Conservation (phyloP, 1,284 basidiomycete genomes). For the Vanrija pseudolonga region DNA sequence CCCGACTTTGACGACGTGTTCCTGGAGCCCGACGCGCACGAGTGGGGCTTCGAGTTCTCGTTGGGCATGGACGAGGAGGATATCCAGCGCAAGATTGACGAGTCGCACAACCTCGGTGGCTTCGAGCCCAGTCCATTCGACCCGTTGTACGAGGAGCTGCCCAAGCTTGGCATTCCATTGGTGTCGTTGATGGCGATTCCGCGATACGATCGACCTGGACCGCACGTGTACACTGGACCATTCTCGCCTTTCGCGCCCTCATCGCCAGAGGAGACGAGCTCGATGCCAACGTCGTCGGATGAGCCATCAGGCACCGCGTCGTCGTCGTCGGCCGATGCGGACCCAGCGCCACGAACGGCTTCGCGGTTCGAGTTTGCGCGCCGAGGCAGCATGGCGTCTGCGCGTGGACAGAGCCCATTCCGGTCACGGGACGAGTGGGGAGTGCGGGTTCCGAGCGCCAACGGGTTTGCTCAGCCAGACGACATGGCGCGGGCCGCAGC, state of each 20-base stretch:
- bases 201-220: not conserved
- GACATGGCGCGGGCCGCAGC: constrained; percentile 8
- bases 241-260: constrained; percentile 20
- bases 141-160: constrained; percentile 21
- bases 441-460: constrained; percentile 7
- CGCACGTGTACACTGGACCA: constrained; percentile 12
- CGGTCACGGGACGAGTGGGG: constrained; percentile 17
- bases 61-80: constrained; percentile 30
- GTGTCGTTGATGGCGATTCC: constrained; percentile 15
- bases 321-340: not conserved
- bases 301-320: not conserved
- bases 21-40: constrained; percentile 20
- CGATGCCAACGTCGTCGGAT: constrained; percentile 5
- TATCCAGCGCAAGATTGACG: constrained; percentile 20
- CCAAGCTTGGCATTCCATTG: constrained; percentile 23
- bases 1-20: constrained; percentile 72
- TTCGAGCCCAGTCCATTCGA: constrained; percentile 41
- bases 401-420: constrained; percentile 17
- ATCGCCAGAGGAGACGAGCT: constrained; percentile 11
- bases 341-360: constrained; percentile 13
- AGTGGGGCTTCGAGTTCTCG: constrained; percentile 38
- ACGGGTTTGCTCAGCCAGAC: constrained; percentile 11
- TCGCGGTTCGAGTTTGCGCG: constrained; percentile 23
- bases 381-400: constrained; percentile 1
- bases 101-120: constrained; percentile 18